phyloP scores from a whole-genome alignment of 306 rosid genomes.

The Styphnolobium japonicum region DNA sequence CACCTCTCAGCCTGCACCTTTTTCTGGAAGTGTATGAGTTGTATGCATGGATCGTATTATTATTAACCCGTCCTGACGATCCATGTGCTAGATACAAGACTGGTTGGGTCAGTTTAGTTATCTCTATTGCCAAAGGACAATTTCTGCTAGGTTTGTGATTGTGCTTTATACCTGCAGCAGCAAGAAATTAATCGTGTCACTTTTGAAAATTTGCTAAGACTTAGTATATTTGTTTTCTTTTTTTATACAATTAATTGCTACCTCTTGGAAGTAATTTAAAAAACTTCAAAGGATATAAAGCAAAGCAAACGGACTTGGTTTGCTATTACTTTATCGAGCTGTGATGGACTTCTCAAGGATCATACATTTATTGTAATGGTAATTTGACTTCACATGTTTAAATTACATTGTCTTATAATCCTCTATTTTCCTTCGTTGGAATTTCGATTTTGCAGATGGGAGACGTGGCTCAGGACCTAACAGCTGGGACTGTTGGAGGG shows the following conservation, averaged over 20 bases:
- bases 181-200: neutral
- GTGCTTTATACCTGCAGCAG: neutral
- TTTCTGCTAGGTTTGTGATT: neutral
- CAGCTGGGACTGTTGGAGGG: slow-evolving; percentile 93
- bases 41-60: neutral
- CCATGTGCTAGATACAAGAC: neutral
- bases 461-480: slow-evolving; percentile 85
- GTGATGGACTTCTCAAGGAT: neutral
- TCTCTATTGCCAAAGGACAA: neutral
- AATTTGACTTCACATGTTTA: neutral
- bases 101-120: neutral
- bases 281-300: neutral
- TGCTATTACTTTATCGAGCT: neutral
- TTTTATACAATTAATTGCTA: neutral
- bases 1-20: neutral
- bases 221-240: neutral
- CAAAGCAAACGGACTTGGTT: neutral
- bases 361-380: neutral
- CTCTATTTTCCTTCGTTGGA: neutral
- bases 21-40: neutral
- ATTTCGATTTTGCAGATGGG: slow-evolving; percentile 62
- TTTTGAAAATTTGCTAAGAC: neutral
- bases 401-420: neutral
- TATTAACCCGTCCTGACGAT: neutral
- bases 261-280: neutral